Evolutionary conservation across 352 stramenopile species (phyloP).

Genomic region (Globisporangium polare): DNA sequence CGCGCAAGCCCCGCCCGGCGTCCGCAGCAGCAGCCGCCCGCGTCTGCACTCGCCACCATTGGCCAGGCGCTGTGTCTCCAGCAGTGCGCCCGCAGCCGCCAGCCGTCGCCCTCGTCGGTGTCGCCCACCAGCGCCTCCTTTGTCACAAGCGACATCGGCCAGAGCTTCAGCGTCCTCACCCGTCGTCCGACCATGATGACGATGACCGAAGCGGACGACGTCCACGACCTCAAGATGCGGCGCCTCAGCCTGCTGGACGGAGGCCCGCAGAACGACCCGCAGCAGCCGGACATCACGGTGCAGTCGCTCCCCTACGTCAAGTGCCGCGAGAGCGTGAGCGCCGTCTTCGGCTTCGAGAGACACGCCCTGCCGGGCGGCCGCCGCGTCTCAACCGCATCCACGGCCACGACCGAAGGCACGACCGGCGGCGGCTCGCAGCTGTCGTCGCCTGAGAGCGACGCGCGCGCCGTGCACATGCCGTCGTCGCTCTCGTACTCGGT

Average conservation of each 20-base stretch:
- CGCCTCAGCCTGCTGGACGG: constrained; percentile 4
- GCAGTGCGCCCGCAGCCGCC: constrained; percentile 28
- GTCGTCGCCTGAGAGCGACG: constrained; percentile 22
- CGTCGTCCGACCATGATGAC: constrained; percentile 12
- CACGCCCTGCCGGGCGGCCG: constrained; percentile 18
- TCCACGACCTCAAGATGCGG: constrained; percentile 7
- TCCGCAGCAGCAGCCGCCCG: background rate
- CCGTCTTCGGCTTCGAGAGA: constrained; percentile 53
- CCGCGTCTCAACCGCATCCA: constrained; percentile 43
- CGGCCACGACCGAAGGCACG: constrained; percentile 22
- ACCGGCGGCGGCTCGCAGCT: constrained; percentile 7
- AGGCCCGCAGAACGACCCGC: background rate
- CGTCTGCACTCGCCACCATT: constrained; percentile 29
- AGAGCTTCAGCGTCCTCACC: background rate
- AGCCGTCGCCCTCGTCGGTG: constrained; percentile 9
- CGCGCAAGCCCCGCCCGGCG: background rate
- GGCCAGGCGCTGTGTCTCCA: constrained; percentile 54
- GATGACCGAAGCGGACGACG: constrained; percentile 11
- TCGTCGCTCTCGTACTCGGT: constrained; percentile 74
- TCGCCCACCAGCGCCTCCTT: constrained; percentile 10
- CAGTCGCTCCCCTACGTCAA: constrained; percentile 78
- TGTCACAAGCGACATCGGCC: constrained; percentile 15
- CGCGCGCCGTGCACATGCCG: constrained; percentile 34
- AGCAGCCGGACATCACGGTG: constrained; percentile 26
- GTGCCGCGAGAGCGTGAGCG: constrained; percentile 42